Base-by-base conservation (phyloP, 2,329 filamentous ascomycete genomes). In the Fusarium hostae region DNA sequence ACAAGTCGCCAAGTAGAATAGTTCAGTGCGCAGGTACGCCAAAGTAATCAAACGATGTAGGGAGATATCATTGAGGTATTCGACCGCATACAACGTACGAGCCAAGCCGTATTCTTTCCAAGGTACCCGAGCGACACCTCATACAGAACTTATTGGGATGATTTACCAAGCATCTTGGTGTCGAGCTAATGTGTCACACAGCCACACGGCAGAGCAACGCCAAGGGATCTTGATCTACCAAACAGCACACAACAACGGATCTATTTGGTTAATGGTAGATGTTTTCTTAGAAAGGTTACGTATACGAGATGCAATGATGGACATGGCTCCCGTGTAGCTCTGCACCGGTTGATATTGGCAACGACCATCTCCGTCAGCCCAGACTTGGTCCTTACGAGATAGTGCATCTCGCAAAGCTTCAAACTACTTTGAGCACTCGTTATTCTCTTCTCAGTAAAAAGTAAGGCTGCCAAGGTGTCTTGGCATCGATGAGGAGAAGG, bases 131-230 rank as follows among this genome's bases (percentile, higher is more conserved):
- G 51, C 50, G 37, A 63, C 61, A 54, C 41, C 54, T 37, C 41
- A 7, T 40, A 32, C 41, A 50, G 45, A 26, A 24, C 51, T 37
- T 40, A 59, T 52, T 50, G n/a, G 18, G 28, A 59, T 71, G 47
- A 68, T 56, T 66, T 54, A 56, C 57, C 70, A 66, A 69, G 63
- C 47, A 44, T 34, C 63, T 66, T 58, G 40, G 59, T 50, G 30
- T 62, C 47, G 35, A 41, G 26, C 72, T 63, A 71, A 22, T 44
- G 44, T 35, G 50, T 48, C 24, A 18, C 70, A 75, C 34, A 73
- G 70, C 66, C 70, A 71, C 72, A 51, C 48, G 44, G 51, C 30
- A 59, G 47, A 47, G 41, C 40, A 50, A 6, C 48, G 66, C 69
- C 69, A 71, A 69, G 69, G 28, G 22, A 30, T 63, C 30, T 39